Conservation (phyloP, 345 rosid genomes). For the Arabidopsis arenosa region DNA sequence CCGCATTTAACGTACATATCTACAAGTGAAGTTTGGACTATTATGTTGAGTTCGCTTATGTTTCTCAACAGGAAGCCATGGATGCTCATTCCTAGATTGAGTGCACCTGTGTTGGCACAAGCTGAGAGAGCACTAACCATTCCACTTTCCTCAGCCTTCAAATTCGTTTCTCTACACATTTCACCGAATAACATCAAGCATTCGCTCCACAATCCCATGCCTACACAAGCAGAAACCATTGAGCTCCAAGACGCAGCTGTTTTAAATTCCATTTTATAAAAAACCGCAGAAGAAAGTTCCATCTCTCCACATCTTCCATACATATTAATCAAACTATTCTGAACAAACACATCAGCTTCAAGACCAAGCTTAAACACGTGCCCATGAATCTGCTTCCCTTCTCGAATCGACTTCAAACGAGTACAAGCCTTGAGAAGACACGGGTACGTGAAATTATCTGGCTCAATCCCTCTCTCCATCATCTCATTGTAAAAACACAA, state of each 20-base stretch:
- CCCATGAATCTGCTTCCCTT: slow-evolving; percentile 49
- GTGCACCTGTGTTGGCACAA: slow-evolving; percentile 53
- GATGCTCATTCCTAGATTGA: slow-evolving; percentile 49
- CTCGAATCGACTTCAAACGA: slow-evolving; percentile 30
- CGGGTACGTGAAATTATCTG: slow-evolving; percentile 51
- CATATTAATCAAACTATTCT: slow-evolving; percentile 46
- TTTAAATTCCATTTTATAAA: slow-evolving; percentile 38
- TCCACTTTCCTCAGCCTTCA: slow-evolving; percentile 55
- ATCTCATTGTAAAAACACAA: slow-evolving; percentile 39
- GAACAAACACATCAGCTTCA: slow-evolving; percentile 44
- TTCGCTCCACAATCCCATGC: slow-evolving; percentile 39
- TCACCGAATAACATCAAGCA: slow-evolving; percentile 40
- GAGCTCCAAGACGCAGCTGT: slow-evolving; percentile 52
- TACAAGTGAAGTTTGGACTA: slow-evolving; percentile 54
- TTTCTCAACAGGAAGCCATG: slow-evolving; percentile 55
- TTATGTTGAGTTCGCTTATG: slow-evolving; percentile 51
- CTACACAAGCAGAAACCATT: slow-evolving; percentile 41
- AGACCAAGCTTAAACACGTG: slow-evolving; percentile 46
- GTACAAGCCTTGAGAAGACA: slow-evolving; percentile 47
- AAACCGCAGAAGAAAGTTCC: slow-evolving; percentile 37
- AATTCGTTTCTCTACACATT: slow-evolving; percentile 30
- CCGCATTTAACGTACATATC: slow-evolving; percentile 63
- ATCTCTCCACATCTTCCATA: slow-evolving; percentile 49
- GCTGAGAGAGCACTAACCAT: slow-evolving; percentile 51
- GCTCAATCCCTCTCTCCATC: slow-evolving; percentile 33